Conservation (phyloP, 2,329 filamentous ascomycete genomes). For the Didymella glomerata region DNA sequence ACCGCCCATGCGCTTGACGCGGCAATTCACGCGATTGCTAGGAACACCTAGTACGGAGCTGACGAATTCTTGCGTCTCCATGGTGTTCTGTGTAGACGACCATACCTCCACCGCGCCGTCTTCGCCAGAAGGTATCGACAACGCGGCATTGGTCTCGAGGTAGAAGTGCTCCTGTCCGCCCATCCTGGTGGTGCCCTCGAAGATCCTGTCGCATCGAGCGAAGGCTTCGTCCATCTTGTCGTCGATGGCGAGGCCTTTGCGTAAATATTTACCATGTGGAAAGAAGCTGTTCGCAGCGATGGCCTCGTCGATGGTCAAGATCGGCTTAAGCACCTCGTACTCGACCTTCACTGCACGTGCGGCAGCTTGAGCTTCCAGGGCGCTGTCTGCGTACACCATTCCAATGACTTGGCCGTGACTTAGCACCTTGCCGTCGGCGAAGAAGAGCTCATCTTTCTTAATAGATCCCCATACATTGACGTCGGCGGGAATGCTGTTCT, state of each 20-base stretch:
- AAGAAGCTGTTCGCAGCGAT: conserved; percentile 89
- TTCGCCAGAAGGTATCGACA: conserved; percentile 86
- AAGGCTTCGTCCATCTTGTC: conserved; percentile 75
- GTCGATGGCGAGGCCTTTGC: conserved; percentile 68
- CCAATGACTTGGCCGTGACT: conserved; percentile 92
- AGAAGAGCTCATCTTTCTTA: conserved; percentile 81
- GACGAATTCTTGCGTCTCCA: conserved; percentile 67
- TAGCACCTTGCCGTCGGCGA: conserved; percentile 86
- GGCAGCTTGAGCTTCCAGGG: conserved; percentile 78
- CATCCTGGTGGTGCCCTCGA: conserved; percentile 84
- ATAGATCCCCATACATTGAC: conserved; percentile 94
- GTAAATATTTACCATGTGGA: conserved; percentile 78
- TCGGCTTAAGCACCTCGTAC: conserved; percentile 85
- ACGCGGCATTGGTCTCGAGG: conserved; percentile 85
- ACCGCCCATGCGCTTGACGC: conserved; percentile 89
- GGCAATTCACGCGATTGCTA: conserved; percentile 86
- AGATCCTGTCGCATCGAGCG: conserved; percentile 77
- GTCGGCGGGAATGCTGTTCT: conserved; percentile 77
- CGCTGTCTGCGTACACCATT: conserved; percentile 81
- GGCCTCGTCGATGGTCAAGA: conserved; percentile 93
- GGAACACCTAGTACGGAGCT: conserved; percentile 82
- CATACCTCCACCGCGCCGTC: conserved; percentile 93
- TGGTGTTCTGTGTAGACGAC: conserved; percentile 53
- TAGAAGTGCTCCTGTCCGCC: conserved; percentile 98
- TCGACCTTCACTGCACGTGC: conserved; percentile 84